Percentiles rank a stretch among this genome's conserved stretches.
Evolutionary conservation across 1,139 yeast genomes (phyloP).

Genomic region (Geotrichum histeridarum): DNA sequence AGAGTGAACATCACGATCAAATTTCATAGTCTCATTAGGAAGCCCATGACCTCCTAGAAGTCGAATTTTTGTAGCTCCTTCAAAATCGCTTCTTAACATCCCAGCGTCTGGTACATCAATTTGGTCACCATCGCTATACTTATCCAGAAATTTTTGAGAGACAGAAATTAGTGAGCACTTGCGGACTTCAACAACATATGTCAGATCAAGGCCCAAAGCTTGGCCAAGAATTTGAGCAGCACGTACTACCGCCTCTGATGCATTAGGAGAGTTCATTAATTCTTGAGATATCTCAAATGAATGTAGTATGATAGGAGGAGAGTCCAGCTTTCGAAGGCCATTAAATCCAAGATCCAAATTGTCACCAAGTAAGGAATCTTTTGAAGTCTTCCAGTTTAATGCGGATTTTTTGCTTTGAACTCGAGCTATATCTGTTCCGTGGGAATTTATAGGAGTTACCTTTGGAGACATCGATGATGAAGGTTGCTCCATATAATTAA

Average conservation of each 20-base stretch:
- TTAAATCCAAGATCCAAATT: conserved; percentile 8
- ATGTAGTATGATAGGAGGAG: conserved; percentile 27
- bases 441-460: conserved; percentile 20
- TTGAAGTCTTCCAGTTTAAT: conserved; percentile 5
- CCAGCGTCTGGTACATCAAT: too few species aligned
- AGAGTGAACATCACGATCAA: conserved; percentile 47
- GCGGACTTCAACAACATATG: conserved; percentile 54
- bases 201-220: conserved; percentile 45
- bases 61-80: conserved; percentile 44
- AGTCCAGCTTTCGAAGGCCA: conserved; percentile 23
- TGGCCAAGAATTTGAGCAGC: conserved; percentile 43
- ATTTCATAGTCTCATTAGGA: conserved; percentile 33
- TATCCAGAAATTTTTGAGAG: conserved; percentile 27
- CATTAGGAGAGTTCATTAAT: conserved; percentile 42
- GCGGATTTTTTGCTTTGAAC: conserved; percentile 3
- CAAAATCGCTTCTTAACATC: conserved; percentile 25
- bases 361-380: conserved; percentile 1
- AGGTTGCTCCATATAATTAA: conserved; percentile 41
- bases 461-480: conserved; percentile 22
- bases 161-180: conserved; percentile 28
- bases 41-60: conserved; percentile 48
- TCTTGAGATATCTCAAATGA: conserved; percentile 41
- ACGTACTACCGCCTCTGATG: conserved; percentile 28
- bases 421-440: conserved; percentile 1
- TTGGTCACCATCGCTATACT: neutral